phyloP scores from a whole-genome alignment of 129 eudicot genomes.

The Saposhnikovia divaricata region DNA sequence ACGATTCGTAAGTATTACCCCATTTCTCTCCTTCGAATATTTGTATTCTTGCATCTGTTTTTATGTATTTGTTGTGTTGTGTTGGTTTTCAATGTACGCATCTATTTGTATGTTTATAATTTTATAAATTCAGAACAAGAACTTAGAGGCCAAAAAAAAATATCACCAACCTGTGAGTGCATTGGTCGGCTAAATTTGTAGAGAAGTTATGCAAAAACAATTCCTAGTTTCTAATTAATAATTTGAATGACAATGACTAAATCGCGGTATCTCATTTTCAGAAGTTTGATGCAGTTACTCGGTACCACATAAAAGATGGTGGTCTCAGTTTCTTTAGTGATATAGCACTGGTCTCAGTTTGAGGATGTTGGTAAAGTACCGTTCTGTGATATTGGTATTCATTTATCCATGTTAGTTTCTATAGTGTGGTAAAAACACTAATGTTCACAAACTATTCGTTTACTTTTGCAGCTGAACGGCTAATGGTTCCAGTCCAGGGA shows the following conservation, averaged over 20 bases:
- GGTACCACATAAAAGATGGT: slow-evolving; percentile 86
- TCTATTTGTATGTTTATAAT: too few species aligned
- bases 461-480: slow-evolving; percentile 77
- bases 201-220: too few species aligned
- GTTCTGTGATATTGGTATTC: background rate
- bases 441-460: slow-evolving; percentile 12
- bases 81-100: too few species aligned
- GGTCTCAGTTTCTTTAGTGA: slow-evolving; percentile 94
- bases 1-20: too few species aligned
- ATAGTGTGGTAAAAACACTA: background rate
- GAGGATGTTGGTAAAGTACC: slow-evolving; percentile 1
- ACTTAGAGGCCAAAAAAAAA: too few species aligned
- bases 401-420: background rate
- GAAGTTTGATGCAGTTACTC: slow-evolving; percentile 96
- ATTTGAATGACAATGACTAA: slow-evolving; percentile 10
- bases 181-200: too few species aligned
- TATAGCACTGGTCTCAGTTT: slow-evolving; percentile 72
- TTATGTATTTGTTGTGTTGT: too few species aligned
- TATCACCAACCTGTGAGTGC: too few species aligned
- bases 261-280: slow-evolving; percentile 25
- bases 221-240: slow-evolving; percentile 7
- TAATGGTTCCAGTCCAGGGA: slow-evolving; percentile 83
- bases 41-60: too few species aligned
- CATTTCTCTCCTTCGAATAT: too few species aligned
- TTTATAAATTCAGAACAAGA: too few species aligned